phyloP scores from a whole-genome alignment of 169 alveolate species.

The Babesia ovata region DNA sequence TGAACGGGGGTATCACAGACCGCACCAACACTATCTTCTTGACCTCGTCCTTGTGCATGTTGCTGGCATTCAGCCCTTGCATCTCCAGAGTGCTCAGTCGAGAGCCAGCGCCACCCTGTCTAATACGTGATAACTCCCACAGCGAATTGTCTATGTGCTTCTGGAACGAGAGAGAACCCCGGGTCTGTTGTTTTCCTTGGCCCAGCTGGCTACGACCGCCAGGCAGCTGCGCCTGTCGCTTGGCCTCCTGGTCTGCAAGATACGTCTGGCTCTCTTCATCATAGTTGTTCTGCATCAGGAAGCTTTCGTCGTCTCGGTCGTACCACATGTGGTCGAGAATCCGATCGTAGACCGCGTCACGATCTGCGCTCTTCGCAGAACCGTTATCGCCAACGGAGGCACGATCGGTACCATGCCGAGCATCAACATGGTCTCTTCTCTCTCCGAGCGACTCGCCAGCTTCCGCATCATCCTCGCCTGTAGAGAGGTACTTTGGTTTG shows the following conservation, averaged over 20 bases:
- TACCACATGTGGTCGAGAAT: slow-evolving; percentile 73
- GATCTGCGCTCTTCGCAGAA: background rate
- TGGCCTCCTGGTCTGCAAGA: slow-evolving; percentile 57
- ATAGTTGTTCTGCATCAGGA: slow-evolving; percentile 65
- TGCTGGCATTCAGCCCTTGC: slow-evolving; percentile 78
- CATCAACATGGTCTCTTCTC: slow-evolving; percentile 12
- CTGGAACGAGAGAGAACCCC: slow-evolving; percentile 71
- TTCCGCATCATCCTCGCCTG: background rate
- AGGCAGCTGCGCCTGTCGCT: slow-evolving; percentile 66
- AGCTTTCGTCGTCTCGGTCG: slow-evolving; percentile 70
- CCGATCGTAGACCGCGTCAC: slow-evolving; percentile 28
- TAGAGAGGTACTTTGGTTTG: background rate
- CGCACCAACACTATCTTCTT: slow-evolving; percentile 91
- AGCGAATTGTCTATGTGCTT: slow-evolving; percentile 91
- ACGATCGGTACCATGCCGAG: slow-evolving; percentile 13
- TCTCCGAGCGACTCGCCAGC: slow-evolving; percentile 1
- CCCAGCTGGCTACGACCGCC: slow-evolving; percentile 17
- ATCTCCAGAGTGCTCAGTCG: slow-evolving; percentile 76
- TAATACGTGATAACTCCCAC: slow-evolving; percentile 96
- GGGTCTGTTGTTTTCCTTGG: background rate
- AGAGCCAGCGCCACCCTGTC: slow-evolving; percentile 90
- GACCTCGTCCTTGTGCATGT: slow-evolving; percentile 88
- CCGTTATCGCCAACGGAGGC: background rate
- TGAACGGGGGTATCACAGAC: slow-evolving; percentile 91
- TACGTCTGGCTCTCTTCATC: slow-evolving; percentile 58